Conservation (phyloP, 108 stramenopile genomes). For the Mayamaea pseudoterrestris region DNA sequence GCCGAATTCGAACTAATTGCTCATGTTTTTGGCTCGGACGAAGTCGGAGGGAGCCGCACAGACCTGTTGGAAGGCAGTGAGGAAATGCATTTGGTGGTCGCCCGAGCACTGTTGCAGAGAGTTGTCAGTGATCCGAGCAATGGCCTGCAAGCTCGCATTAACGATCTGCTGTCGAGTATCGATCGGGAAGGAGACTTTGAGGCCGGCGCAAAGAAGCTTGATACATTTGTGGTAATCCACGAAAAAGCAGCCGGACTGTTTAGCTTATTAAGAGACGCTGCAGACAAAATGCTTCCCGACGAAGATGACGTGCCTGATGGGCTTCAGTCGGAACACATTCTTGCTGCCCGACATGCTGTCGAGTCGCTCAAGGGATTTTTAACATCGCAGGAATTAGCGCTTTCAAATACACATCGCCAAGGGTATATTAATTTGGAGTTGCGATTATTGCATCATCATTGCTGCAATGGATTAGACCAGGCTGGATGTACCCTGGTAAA, state of each 20-base stretch:
- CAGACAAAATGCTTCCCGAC: slow-evolving; percentile 36
- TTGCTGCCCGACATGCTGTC: too few relatives aligned
- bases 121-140: slow-evolving; percentile 71
- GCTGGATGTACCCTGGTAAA: slow-evolving; percentile 32
- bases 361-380: slow-evolving; percentile 64
- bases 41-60: slow-evolving; percentile 11
- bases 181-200: slow-evolving; percentile 70
- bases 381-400: slow-evolving; percentile 59
- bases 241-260: slow-evolving; percentile 78
- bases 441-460: slow-evolving; percentile 69
- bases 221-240: slow-evolving; percentile 81
- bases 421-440: slow-evolving; percentile 77
- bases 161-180: slow-evolving; percentile 64
- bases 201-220: slow-evolving; percentile 72
- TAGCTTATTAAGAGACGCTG: slow-evolving; percentile 54
- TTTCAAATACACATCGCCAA: slow-evolving; percentile 63
- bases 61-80: slow-evolving; percentile 40
- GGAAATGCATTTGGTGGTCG: slow-evolving; percentile 56
- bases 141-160: slow-evolving; percentile 72
- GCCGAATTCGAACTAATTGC: slow-evolving; percentile 78
- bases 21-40: slow-evolving; percentile 51
- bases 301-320: slow-evolving; percentile 9
- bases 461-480: slow-evolving; percentile 43
- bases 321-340: too few relatives aligned
- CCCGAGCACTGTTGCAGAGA: slow-evolving; percentile 57